A percentile compares a stretch with the other conserved stretches of the same genome.
These are phyloP conservation scores for Phytopythium litorale DNA, from an alignment of 352 stramenopile species.

Conservation along the genomic window DNA sequence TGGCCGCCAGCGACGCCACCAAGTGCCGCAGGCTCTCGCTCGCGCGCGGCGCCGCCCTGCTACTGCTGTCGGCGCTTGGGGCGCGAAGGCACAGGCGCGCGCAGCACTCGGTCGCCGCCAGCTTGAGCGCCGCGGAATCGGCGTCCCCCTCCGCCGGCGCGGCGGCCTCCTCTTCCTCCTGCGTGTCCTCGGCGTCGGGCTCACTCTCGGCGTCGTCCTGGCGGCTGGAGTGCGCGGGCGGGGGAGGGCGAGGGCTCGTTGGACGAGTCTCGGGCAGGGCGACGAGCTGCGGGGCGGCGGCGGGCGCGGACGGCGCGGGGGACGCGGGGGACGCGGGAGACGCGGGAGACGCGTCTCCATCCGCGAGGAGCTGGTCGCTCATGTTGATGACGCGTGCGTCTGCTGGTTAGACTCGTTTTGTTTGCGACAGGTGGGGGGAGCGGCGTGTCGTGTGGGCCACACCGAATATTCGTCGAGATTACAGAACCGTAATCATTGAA, in stretches of 20 bases:
- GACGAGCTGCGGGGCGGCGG: neutral
- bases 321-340: neutral
- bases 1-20: slow-evolving; percentile 5
- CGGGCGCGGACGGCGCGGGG: neutral
- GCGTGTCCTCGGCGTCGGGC: neutral
- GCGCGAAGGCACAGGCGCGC: neutral
- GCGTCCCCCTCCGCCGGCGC: neutral
- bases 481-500: no score
- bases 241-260: neutral
- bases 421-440: neutral
- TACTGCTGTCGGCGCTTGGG: neutral
- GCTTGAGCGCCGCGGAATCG: neutral
- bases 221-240: neutral
- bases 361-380: neutral
- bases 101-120: neutral
- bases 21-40: neutral
- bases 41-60: neutral
- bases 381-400: neutral
- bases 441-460: no score
- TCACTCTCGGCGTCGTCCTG: neutral
- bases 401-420: slow-evolving; percentile 1
- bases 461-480: no score
- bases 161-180: neutral
- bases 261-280: neutral
- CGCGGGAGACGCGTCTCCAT: neutral